phyloP scores from a whole-genome alignment of 768 basidiomycete genomes.

The Boletus rex-veris region DNA sequence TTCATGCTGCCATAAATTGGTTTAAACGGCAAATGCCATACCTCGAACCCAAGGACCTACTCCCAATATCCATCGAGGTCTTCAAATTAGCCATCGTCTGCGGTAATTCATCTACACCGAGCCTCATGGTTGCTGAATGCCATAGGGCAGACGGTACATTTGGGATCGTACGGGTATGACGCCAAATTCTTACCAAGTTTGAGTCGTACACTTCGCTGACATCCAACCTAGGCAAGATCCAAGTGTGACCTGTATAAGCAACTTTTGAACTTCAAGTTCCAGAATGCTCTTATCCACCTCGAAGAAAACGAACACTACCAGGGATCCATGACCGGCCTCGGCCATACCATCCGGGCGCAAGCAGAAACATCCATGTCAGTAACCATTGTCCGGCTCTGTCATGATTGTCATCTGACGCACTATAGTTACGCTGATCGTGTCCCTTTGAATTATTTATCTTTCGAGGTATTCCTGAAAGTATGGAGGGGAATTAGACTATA shows the following conservation, averaged over 20 bases:
- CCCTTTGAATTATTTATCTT: constrained; percentile 37
- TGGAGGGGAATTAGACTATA: constrained; percentile 55
- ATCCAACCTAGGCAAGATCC: constrained; percentile 62
- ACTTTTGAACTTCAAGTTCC: constrained; percentile 66
- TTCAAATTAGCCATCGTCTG: constrained; percentile 76
- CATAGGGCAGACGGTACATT: constrained; percentile 73
- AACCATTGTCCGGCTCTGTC: background rate
- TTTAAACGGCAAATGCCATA: constrained; percentile 60
- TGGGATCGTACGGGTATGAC: constrained; percentile 66
- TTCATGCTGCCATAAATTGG: constrained; percentile 48
- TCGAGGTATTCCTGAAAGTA: constrained; percentile 41
- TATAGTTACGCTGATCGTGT: constrained; percentile 26
- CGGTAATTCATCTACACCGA: constrained; percentile 85
- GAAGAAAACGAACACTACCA: constrained; percentile 76
- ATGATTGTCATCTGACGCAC: constrained; percentile 7
- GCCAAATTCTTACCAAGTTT: constrained; percentile 3
- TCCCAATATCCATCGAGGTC: constrained; percentile 81
- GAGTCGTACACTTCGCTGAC: constrained; percentile 5
- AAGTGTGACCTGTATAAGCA: constrained; percentile 83
- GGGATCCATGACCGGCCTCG: constrained; percentile 62
- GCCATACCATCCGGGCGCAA: constrained; percentile 56
- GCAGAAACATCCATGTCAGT: constrained; percentile 44
- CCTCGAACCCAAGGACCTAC: constrained; percentile 76
- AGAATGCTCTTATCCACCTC: constrained; percentile 57
- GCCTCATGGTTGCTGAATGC: constrained; percentile 79